A percentile compares a stretch with the other conserved stretches of the same genome.
Evolutionary conservation across 2,329 filamentous ascomycete genomes (phyloP).

Genomic region (Pseudocercospora pini-densiflorae): DNA sequence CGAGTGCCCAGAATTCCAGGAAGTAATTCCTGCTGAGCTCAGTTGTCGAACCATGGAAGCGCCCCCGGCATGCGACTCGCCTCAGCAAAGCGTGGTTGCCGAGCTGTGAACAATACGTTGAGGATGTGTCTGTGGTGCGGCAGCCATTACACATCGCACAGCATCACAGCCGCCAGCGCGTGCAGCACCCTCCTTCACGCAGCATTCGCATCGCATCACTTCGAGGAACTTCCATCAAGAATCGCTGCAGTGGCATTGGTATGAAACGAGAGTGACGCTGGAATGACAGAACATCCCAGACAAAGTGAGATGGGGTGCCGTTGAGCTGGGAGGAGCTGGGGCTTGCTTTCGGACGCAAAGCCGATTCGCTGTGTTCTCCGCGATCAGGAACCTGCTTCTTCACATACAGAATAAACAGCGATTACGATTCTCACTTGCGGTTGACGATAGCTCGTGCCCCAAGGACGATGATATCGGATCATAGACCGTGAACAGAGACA

Average conservation of each 20-base stretch:
- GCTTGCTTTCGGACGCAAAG: not conserved
- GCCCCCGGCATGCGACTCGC: not conserved
- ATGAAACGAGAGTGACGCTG: conserved; percentile 1
- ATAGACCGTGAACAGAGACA: too few relatives aligned
- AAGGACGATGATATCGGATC: too few relatives aligned
- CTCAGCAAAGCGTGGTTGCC: conserved; percentile 5
- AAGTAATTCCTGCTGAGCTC: conserved; percentile 5
- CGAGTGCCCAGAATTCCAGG: not conserved
- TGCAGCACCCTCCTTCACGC: not conserved
- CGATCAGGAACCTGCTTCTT: not conserved
- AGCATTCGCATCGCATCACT: not conserved
- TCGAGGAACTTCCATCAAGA: not conserved
- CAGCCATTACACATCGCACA: not conserved
- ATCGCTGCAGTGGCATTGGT: conserved; percentile 5
- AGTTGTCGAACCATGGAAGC: not conserved
- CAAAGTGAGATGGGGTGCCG: not conserved
- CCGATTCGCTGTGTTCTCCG: not conserved
- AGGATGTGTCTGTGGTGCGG: not conserved
- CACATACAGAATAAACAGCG: not conserved
- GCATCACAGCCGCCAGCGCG: not conserved
- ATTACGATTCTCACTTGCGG: too few relatives aligned
- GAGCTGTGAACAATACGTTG: conserved; percentile 2
- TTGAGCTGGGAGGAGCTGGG: not conserved
- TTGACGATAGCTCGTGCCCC: too few relatives aligned
- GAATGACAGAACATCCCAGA: not conserved